A percentile compares a stretch with the other conserved stretches of the same genome.
Evolutionary conservation across 2,329 filamentous ascomycete genomes (phyloP).

Genomic region (Onygenales sp.): DNA sequence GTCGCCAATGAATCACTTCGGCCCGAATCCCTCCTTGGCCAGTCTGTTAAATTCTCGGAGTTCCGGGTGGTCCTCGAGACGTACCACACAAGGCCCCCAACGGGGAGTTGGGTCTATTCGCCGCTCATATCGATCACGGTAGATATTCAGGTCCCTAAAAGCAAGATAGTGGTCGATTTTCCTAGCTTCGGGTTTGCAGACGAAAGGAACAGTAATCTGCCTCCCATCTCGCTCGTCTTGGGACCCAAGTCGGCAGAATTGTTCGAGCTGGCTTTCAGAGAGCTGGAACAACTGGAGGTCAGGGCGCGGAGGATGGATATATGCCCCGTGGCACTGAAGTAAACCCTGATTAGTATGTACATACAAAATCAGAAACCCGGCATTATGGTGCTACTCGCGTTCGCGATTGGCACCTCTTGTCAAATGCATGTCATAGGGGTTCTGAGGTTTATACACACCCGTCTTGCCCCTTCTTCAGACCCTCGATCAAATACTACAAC

Average conservation of each 20-base stretch:
- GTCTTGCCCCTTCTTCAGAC: slow-evolving; percentile 1
- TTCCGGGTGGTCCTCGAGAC: neutral
- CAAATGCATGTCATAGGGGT: neutral
- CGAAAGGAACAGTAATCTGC: neutral
- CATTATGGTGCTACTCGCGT: neutral
- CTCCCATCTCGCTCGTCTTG: neutral
- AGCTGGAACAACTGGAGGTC: slow-evolving; percentile 1
- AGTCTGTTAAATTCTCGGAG: neutral
- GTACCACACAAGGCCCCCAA: neutral
- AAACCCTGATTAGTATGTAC: neutral
- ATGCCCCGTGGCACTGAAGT: slow-evolving; percentile 1
- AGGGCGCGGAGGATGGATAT: slow-evolving; percentile 1
- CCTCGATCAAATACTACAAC: slow-evolving; percentile 5
- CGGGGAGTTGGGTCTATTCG: neutral
- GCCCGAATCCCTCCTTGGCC: neutral
- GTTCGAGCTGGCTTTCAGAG: neutral
- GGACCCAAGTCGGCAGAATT: neutral
- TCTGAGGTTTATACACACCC: neutral
- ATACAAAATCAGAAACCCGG: neutral
- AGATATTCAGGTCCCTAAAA: slow-evolving; percentile 2
- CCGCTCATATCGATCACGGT: slow-evolving; percentile 3
- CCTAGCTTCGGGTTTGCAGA: neutral
- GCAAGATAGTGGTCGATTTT: neutral
- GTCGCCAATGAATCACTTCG: too few relatives aligned
- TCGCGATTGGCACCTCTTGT: neutral